These are phyloP conservation scores for Penicillium sp. DNA, from an alignment of 2,329 filamentous ascomycete species.

Conservation along the genomic window DNA sequence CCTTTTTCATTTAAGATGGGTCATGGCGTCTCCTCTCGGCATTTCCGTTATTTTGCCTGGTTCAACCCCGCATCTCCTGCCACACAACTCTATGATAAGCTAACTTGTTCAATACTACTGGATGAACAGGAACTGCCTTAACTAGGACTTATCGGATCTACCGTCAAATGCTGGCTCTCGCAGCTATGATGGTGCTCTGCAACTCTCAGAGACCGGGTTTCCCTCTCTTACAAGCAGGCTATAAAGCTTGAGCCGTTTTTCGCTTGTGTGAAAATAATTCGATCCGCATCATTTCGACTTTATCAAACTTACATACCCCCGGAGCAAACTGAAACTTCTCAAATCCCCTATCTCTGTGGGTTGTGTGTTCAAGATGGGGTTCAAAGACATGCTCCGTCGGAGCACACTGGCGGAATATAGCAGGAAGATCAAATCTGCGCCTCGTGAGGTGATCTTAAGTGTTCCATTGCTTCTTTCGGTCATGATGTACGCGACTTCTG, in stretches of 20 bases:
- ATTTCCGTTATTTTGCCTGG: background rate
- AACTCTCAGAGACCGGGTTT: background rate
- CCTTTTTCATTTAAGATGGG: too few relatives aligned
- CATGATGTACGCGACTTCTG: background rate
- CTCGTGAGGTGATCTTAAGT: slow-evolving; percentile 10
- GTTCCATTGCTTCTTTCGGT: background rate
- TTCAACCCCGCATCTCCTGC: background rate
- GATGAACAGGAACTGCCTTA: background rate
- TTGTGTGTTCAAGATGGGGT: background rate
- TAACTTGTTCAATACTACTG: background rate
- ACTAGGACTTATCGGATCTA: background rate
- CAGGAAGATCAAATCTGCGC: slow-evolving; percentile 10
- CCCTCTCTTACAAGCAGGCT: background rate
- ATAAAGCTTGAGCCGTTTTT: background rate
- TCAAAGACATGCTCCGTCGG: background rate
- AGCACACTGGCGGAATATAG: background rate
- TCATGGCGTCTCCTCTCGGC: background rate
- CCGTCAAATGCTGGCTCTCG: background rate
- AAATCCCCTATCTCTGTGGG: background rate
- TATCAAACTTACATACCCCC: background rate
- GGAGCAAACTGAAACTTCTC: background rate
- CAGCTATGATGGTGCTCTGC: background rate
- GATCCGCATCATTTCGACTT: background rate
- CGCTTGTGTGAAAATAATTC: background rate
- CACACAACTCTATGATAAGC: background rate